A percentile compares a stretch with the other conserved stretches of the same genome.
These are phyloP conservation scores for Apiospora sp. DNA, from an alignment of 2,329 filamentous ascomycete genomes.

Conservation along the genomic window DNA sequence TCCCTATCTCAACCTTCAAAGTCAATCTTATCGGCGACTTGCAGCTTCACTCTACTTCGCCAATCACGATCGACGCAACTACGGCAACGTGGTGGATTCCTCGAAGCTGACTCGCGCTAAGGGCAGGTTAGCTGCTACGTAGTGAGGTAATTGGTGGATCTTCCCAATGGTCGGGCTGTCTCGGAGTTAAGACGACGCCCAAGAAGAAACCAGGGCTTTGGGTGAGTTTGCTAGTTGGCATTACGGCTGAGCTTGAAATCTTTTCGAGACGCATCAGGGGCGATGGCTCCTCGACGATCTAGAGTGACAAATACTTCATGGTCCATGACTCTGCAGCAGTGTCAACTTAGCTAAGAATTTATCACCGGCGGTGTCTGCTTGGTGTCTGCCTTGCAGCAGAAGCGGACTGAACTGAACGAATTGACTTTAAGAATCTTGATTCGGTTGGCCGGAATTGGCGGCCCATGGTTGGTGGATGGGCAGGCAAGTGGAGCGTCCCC, in stretches of 20 bases:
- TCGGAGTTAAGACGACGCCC: conserved; percentile 9
- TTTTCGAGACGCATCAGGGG: not conserved
- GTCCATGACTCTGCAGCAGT: not conserved
- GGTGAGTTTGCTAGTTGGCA: conserved; percentile 1
- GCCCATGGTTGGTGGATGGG: conserved; percentile 10
- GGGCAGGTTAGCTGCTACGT: conserved; percentile 6
- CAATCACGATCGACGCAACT: not conserved
- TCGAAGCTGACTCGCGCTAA: conserved; percentile 12
- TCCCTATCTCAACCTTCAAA: not conserved
- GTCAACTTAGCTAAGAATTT: not conserved
- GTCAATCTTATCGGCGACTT: not conserved
- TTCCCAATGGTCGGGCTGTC: conserved; percentile 10
- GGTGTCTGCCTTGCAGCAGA: too few relatives aligned
- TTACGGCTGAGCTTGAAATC: not conserved
- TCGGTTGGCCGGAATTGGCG: conserved; percentile 12
- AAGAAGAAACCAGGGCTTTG: not conserved
- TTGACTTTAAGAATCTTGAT: conserved; percentile 19
- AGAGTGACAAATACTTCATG: not conserved
- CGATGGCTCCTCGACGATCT: not conserved
- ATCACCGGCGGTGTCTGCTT: not conserved
- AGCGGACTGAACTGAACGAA: not conserved
- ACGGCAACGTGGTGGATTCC: conserved; percentile 13
- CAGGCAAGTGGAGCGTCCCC: not conserved
- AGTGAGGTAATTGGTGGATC: conserved; percentile 20
- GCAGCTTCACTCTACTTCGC: not conserved